Evolutionary conservation across 2,329 filamentous ascomycete species (phyloP).

Genomic region (Colletotrichum sp.): DNA sequence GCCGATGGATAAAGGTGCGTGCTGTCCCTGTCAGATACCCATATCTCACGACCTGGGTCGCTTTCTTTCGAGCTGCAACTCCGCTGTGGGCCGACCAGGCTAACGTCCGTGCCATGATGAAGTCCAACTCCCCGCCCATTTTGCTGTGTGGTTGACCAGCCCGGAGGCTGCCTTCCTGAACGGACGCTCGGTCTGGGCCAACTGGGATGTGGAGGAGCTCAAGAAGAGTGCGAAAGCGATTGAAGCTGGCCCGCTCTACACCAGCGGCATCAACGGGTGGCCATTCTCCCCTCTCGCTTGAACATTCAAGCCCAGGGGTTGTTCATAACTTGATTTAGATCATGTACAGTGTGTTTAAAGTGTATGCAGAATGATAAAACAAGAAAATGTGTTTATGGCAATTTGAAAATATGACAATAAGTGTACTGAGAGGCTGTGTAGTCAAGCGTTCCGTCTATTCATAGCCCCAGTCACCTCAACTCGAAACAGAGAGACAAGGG

Average conservation of each 20-base stretch:
- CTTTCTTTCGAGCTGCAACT: neutral
- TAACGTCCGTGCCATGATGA: conserved; percentile 7
- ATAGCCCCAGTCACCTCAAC: conserved; percentile 1
- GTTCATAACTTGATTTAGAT: neutral
- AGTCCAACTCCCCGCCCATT: conserved; percentile 42
- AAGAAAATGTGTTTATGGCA: neutral
- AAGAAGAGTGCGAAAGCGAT: conserved; percentile 27
- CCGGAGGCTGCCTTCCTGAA: conserved; percentile 51
- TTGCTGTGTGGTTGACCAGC: conserved; percentile 48
- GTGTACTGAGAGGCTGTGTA: neutral
- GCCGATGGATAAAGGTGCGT: conserved; percentile 25
- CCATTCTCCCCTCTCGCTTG: conserved; percentile 3
- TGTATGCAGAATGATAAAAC: neutral
- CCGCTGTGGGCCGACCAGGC: neutral
- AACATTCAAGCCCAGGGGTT: neutral
- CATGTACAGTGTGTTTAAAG: neutral
- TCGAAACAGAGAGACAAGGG: conserved; percentile 19
- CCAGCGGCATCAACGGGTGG: conserved; percentile 10
- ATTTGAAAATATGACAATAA: neutral
- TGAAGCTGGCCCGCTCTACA: conserved; percentile 3
- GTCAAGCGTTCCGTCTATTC: neutral
- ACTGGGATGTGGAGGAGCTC: conserved; percentile 58
- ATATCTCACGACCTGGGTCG: neutral
- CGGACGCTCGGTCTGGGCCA: conserved; percentile 50
- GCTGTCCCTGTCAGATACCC: neutral